Evolutionary conservation across 257 asterid species (phyloP).

Genomic region (Capsicum chinense): DNA sequence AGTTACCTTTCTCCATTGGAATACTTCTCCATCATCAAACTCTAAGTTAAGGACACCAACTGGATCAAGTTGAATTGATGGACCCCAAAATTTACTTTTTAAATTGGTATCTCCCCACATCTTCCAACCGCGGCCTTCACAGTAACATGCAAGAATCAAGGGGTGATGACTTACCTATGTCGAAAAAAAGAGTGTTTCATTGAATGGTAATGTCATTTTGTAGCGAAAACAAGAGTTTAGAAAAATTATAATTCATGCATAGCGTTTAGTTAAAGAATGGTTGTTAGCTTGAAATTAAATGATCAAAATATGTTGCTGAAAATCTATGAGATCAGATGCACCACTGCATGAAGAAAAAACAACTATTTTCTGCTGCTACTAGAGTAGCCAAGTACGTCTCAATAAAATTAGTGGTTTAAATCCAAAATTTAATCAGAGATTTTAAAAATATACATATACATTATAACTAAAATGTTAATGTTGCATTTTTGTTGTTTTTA

Average conservation of each 20-base stretch:
- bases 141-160: slow-evolving; percentile 35
- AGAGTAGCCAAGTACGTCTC: no score
- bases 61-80: slow-evolving; percentile 42
- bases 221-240: neutral
- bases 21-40: slow-evolving; percentile 41
- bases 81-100: slow-evolving; percentile 40
- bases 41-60: slow-evolving; percentile 38
- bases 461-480: no score
- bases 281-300: neutral
- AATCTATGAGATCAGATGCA: no score
- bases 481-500: no score
- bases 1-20: slow-evolving; percentile 37
- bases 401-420: no score
- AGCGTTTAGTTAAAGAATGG: neutral
- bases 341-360: no score
- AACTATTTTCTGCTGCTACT: no score
- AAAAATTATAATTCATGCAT: no score
- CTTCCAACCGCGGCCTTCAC: slow-evolving; percentile 40
- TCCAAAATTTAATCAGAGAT: no score
- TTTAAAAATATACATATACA: no score
- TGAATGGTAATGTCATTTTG: neutral
- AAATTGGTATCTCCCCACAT: slow-evolving; percentile 39
- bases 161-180: slow-evolving; percentile 43
- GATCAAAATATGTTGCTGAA: no score
- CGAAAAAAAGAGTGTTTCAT: neutral